Evolutionary conservation across 768 basidiomycete species (phyloP), one percentile per base, ranked within the genome.

Genomic region (Suillus spraguei): DNA sequence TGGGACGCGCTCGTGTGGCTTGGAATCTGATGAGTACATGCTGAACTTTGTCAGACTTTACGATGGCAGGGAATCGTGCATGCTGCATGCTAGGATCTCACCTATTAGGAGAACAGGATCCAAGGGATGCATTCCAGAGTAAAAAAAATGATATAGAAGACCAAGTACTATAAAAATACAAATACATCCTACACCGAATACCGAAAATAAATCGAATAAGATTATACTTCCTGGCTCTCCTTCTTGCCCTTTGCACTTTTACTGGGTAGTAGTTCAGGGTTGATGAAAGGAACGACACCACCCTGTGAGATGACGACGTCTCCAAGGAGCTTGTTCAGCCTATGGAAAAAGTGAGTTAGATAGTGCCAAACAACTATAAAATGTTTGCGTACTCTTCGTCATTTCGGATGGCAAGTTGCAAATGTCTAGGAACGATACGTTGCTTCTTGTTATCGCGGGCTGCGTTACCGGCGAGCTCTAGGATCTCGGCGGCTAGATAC

Each of bases 331-430:
- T 66, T 79, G 69, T 77, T 79, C 63, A 81, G 72, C 59, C 76
- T 77, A 42, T 8, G 36, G 1, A 13, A 1, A 36, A 8, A n/a
- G 11, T 66, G n/a, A 63, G 33, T 2, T 11, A 47, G 49, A 0
- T 0, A 16, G 47, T 5, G 28, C n/a, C 20, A 22, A 28, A 6
- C 36, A 4, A 11, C 2, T 16, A 60, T 66, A 9, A 62, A 28
- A 22, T 6, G 1, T 22, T 24, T 58, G 49, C 71, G 39, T 39
- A 81, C 78, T 83, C 85, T 67, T 86, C 85, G 67, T 86, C 85
- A 72, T 86, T 85, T 65, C 87, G 82, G 72, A 87, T 86, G 67
- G 87, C 87, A 71, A 87, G 78, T 72, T 87, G 86, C 65, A 87
- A 73, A 77, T 87, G 86, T 64, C 87, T 83, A 63, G 86, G 87